Base-by-base conservation (phyloP, 2,329 filamentous ascomycete genomes). In the Tolypocladium tropicale region DNA sequence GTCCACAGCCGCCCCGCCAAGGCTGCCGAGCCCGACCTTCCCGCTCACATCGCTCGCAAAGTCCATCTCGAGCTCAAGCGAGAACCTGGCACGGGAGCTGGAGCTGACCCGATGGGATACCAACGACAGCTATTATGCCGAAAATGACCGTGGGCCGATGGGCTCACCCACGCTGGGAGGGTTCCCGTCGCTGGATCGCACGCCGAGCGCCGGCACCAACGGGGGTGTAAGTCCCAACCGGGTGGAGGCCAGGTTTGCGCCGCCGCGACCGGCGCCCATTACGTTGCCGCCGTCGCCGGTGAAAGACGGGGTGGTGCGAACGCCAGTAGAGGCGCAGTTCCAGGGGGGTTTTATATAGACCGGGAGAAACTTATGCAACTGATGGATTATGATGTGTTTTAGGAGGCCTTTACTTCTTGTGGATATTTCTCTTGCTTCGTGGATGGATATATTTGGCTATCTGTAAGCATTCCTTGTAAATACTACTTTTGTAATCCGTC, bases 11-110 rank as follows among this genome's bases (percentile, higher is more conserved):
- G 60, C 58, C 6, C 62, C 70, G 2, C 68, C 70, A 0, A 68
- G 66, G 7, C 59, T 73, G 6, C 69, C 70, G 0, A 72, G 70
- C 16, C 71, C 71, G 2, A 68, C 69, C 0, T 73, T 73, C 25
- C 68, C 69, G 0, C 73, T 73, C 30, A 58, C 65, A 3, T 71
- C 71, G 0, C 60, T 73, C 1, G 66, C 70, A 53, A 63, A 68
- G 49, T 67, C 67, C 32, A 68, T 73, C 39, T 70, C 69, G 1
- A 65, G 33, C 50, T 66, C 68, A 14, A 68, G 63, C 55, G 66
- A 68, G 49, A 65, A 65, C 41, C 59, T 74, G 1, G 64, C 65
- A 12, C 63, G 60, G 21, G 64, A 63, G 2, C 68, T 73, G 57
- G 70, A 71, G 32, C 57, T 69, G 23, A 57, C 61, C 18, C 59